phyloP scores from a whole-genome alignment of 1,284 basidiomycete genomes.

The Trichosporon faecale region DNA sequence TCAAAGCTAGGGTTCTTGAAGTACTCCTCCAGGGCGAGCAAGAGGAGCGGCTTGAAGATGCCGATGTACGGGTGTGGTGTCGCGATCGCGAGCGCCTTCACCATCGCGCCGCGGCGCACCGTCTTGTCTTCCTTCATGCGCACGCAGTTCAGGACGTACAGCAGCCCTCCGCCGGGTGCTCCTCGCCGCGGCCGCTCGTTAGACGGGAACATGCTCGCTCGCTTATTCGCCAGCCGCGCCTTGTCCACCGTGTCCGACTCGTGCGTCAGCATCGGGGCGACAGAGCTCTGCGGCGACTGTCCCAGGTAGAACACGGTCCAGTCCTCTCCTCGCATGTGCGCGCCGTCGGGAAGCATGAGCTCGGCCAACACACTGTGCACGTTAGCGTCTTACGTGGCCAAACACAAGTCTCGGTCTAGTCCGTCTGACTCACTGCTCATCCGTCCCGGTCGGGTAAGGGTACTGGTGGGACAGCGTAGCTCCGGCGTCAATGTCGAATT shows the following conservation, averaged over 20 bases:
- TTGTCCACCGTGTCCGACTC: conserved; percentile 35
- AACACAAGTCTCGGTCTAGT: not conserved
- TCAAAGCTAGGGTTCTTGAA: conserved; percentile 82
- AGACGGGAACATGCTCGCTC: conserved; percentile 28
- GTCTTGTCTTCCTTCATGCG: conserved; percentile 89
- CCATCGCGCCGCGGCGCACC: conserved; percentile 84
- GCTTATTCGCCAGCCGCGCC: conserved; percentile 17
- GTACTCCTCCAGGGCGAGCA: conserved; percentile 94
- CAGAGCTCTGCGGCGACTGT: conserved; percentile 80
- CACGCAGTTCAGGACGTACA: conserved; percentile 94
- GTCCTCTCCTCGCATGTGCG: conserved; percentile 88
- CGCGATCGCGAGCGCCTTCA: conserved; percentile 94
- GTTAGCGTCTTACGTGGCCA: not conserved
- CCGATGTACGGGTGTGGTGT: conserved; percentile 94
- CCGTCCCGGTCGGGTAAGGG: conserved; percentile 82
- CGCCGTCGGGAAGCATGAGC: conserved; percentile 97
- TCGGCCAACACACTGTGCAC: conserved; percentile 77
- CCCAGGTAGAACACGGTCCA: conserved; percentile 99
- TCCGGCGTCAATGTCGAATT: conserved; percentile 91
- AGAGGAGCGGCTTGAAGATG: conserved; percentile 94
- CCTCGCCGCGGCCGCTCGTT: conserved; percentile 36
- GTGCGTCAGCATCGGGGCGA: conserved; percentile 69
- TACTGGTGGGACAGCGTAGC: conserved; percentile 90
- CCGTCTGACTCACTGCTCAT: conserved; percentile 71
- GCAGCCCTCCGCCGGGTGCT: conserved; percentile 57